phyloP scores from a whole-genome alignment of 441 rosid species.

The Aquilaria agallochum region DNA sequence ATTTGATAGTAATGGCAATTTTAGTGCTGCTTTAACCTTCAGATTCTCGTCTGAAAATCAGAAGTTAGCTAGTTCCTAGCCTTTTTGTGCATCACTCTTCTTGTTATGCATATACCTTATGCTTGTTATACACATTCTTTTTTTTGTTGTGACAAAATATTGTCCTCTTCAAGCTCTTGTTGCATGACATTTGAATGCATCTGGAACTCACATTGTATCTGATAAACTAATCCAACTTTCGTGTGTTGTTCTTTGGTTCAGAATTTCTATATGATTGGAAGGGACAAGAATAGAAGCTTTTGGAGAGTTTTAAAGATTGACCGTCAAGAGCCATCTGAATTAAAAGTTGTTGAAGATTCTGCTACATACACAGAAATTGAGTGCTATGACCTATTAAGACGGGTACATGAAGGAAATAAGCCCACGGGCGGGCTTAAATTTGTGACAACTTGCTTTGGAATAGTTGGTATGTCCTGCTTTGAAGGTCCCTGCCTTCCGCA shows the following conservation, averaged over 20 bases:
- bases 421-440: constrained; percentile 72
- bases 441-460: constrained; percentile 68
- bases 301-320: constrained; percentile 71
- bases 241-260: constrained; percentile 21
- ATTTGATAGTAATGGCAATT: too few species aligned
- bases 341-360: constrained; percentile 49
- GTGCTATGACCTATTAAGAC: constrained; percentile 42
- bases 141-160: too few species aligned
- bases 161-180: too few species aligned
- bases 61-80: too few species aligned
- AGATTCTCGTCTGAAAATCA: too few species aligned
- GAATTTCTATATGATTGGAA: constrained; percentile 75
- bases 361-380: constrained; percentile 52
- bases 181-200: too few species aligned
- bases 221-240: constrained; percentile 6
- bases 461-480: constrained; percentile 42
- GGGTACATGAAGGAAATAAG: constrained; percentile 67
- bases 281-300: constrained; percentile 47
- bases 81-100: too few species aligned
- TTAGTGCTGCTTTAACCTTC: too few species aligned
- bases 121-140: too few species aligned
- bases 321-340: constrained; percentile 50
- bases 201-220: too few species aligned
- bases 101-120: too few species aligned
- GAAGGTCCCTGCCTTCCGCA: not conserved